These are phyloP conservation scores for Crithidia sp. DNA, from an alignment of 208 protist genomes.

Conservation along the genomic window DNA sequence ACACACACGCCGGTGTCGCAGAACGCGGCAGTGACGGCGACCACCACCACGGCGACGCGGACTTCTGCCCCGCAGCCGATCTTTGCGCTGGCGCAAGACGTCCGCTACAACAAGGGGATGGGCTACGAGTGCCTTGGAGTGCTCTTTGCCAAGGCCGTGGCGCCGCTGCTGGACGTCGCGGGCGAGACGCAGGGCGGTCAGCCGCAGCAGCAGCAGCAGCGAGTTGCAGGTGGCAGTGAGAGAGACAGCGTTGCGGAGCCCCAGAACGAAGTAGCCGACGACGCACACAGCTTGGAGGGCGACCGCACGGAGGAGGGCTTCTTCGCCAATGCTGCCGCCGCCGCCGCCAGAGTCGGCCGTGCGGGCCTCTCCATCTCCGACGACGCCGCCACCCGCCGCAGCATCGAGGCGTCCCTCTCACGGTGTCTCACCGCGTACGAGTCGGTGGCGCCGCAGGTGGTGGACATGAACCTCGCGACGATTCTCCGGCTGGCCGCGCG, in stretches of 20 bases:
- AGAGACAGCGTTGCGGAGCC: neutral
- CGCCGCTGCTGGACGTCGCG: conserved; percentile 60
- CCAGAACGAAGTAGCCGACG: neutral
- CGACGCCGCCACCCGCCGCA: conserved; percentile 11
- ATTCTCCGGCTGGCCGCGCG: conserved; percentile 75
- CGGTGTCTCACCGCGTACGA: conserved; percentile 85
- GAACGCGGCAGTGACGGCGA: neutral
- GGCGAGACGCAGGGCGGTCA: neutral
- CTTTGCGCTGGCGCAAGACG: conserved; percentile 67
- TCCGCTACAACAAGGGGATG: conserved; percentile 88
- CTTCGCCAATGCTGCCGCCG: conserved; percentile 26
- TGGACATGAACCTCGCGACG: conserved; percentile 76
- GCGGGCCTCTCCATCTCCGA: conserved; percentile 18
- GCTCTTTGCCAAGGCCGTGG: conserved; percentile 83
- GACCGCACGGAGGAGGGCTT: conserved; percentile 19
- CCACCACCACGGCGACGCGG: too few species aligned
- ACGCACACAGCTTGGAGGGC: conserved; percentile 1
- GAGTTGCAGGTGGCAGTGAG: neutral
- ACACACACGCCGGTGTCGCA: neutral
- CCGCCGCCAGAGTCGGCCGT: conserved; percentile 23
- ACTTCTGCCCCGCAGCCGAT: conserved; percentile 4
- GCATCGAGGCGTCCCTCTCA: conserved; percentile 57
- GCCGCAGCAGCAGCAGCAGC: conserved; percentile 5
- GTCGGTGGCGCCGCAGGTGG: conserved; percentile 85
- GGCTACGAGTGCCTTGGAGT: conserved; percentile 88